Conservation (phyloP, 495 filamentous ascomycete species). For the Chaetomidium leptoderma region DNA sequence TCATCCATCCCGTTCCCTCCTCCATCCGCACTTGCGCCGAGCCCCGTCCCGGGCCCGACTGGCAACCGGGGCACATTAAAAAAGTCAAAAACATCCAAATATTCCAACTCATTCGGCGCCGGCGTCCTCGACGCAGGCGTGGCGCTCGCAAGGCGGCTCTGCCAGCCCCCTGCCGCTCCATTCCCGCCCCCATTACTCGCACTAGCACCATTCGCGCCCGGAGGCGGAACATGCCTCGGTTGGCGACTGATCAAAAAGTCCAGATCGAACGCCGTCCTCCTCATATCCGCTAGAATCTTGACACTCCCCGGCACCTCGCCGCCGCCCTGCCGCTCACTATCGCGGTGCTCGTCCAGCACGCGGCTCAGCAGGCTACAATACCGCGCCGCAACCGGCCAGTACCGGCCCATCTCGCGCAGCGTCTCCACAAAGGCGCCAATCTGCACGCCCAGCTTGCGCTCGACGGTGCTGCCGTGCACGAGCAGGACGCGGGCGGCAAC, state of each 20-base stretch:
- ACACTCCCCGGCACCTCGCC: constrained; percentile 76
- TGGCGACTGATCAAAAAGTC: constrained; percentile 84
- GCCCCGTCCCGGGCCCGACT: constrained; percentile 27
- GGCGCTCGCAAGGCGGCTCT: constrained; percentile 39
- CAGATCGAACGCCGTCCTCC: constrained; percentile 76
- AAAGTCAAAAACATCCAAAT: constrained; percentile 89
- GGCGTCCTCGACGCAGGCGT: constrained; percentile 53
- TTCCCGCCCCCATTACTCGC: constrained; percentile 10
- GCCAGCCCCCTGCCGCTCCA: constrained; percentile 24
- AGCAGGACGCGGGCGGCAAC: constrained; percentile 82
- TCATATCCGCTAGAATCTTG: constrained; percentile 84
- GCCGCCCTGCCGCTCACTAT: constrained; percentile 68
- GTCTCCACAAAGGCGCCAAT: constrained; percentile 77
- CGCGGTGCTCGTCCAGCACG: constrained; percentile 78
- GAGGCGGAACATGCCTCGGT: constrained; percentile 51
- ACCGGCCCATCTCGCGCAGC: constrained; percentile 69
- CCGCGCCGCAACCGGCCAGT: constrained; percentile 79
- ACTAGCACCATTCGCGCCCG: constrained; percentile 23
- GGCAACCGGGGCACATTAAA: constrained; percentile 83
- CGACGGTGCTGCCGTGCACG: constrained; percentile 82
- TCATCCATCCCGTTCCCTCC: constrained; percentile 11
- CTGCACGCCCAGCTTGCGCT: constrained; percentile 70
- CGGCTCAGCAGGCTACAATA: constrained; percentile 76
- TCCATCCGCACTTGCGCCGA: background rate
- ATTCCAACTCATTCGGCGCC: constrained; percentile 78